Evolutionary conservation across 2,329 filamentous ascomycete species (phyloP), one percentile per base, ranked within the genome.

Genomic region (Pseudogymnoascus sp.): DNA sequence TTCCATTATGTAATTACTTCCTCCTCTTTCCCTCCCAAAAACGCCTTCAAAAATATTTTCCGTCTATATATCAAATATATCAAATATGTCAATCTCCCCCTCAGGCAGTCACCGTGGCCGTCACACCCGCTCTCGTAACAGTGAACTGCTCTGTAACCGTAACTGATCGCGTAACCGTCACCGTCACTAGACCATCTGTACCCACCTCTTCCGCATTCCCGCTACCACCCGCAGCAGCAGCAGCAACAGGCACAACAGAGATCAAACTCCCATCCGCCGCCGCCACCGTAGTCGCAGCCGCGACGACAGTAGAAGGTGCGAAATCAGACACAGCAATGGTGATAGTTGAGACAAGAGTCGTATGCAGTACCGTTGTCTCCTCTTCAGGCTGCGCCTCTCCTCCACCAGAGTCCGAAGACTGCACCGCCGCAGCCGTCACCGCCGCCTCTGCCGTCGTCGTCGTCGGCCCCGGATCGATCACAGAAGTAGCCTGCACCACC

Each of bases 91-190:
- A n/a, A n/a, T n/a, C 14, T 43, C 22, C 11, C 38, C 4, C 6
- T 1, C 37, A 6, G 7, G 22, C 12, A 1, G 43, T 50, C 43
- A 50, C 43, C 12, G 43, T 50, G 16, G 43, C 14, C 43, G 43
- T 31, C 24, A 50, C 43, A 28, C 24, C 43, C 4, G 43, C 43
- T 16, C 14, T 31, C 12, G 24, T 50, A 31, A 50, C 14, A 50
- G 43, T 50, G 16, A 60, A 37, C 61, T 26, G 35, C 35, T 63
- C 56, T 26, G 59, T 62, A 5, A 26, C 43, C 59, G 61, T 63
- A 10, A 61, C 61, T 10, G 53, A 61, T 22, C 22, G 19, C 50
- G 61, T 63, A 3, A 63, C 61, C 12, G 61, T 63, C 6, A 61
- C 61, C 16, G 61, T 63, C 28, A 61, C 31, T 4, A 26, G 22